Evolutionary conservation across 2,329 filamentous ascomycete species (phyloP).

Genomic region (Macrophomina phaseolina): DNA sequence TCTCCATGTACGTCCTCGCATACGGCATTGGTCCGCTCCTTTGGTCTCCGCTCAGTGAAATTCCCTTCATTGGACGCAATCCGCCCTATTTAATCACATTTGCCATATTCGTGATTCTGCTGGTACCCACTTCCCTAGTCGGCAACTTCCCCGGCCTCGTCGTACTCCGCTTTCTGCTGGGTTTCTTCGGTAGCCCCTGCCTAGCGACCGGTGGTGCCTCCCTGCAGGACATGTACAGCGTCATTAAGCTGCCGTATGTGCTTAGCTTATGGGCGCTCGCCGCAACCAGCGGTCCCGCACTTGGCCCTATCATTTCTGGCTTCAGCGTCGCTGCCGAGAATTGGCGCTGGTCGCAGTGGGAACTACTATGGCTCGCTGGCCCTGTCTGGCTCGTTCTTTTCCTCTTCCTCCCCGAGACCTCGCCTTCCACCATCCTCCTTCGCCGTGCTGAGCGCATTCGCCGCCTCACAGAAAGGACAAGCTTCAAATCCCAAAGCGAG

Average conservation of each 20-base stretch:
- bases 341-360: slow-evolving; percentile 38
- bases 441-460: slow-evolving; percentile 35
- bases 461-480: slow-evolving; percentile 60
- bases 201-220: slow-evolving; percentile 46
- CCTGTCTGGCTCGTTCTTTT: slow-evolving; percentile 34
- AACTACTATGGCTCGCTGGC: slow-evolving; percentile 36
- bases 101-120: slow-evolving; percentile 70
- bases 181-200: slow-evolving; percentile 47
- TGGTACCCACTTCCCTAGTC: slow-evolving; percentile 67
- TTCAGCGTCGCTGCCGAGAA: slow-evolving; percentile 33
- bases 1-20: slow-evolving; percentile 68
- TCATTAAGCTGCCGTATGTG: slow-evolving; percentile 52
- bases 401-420: slow-evolving; percentile 36
- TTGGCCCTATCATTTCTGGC: slow-evolving; percentile 36
- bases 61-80: slow-evolving; percentile 70
- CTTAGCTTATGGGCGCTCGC: slow-evolving; percentile 53
- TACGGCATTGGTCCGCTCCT: slow-evolving; percentile 67
- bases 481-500: slow-evolving; percentile 66
- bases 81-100: slow-evolving; percentile 72
- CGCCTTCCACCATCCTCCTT: slow-evolving; percentile 34
- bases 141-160: slow-evolving; percentile 68
- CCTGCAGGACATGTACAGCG: slow-evolving; percentile 46
- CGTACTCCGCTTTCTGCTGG: slow-evolving; percentile 53
- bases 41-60: slow-evolving; percentile 70
- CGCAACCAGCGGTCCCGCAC: slow-evolving; percentile 43